phyloP scores from a whole-genome alignment of 805 yeast genomes.

The Yarrowia divulgata region DNA sequence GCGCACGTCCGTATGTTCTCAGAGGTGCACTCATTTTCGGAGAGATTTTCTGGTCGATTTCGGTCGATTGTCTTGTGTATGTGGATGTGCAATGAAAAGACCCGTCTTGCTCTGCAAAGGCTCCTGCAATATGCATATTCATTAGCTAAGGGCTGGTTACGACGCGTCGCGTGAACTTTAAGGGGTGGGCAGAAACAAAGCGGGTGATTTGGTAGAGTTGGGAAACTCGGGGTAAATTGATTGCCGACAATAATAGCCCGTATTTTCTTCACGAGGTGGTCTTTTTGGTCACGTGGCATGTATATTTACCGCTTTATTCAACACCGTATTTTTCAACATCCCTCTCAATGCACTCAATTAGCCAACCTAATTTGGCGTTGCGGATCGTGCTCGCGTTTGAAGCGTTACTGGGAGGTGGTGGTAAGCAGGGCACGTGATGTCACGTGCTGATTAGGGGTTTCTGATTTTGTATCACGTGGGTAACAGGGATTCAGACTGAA shows the following conservation, averaged over 20 bases:
- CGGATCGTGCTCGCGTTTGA: neutral
- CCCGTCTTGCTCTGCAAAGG: neutral
- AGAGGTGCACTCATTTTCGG: slow-evolving; percentile 11
- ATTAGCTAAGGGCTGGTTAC: slow-evolving; percentile 7
- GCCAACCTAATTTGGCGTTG: slow-evolving; percentile 4
- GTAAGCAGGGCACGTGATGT: neutral
- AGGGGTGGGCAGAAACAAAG: too few species aligned
- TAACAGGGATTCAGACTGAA: too few species aligned
- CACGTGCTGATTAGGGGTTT: too few species aligned
- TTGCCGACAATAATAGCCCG: too few species aligned
- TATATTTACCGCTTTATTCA: too few species aligned
- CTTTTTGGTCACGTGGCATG: too few species aligned
- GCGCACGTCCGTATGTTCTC: slow-evolving; percentile 9
- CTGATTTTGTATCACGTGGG: too few species aligned
- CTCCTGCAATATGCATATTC: slow-evolving; percentile 9
- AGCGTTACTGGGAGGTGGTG: neutral
- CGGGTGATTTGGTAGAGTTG: neutral
- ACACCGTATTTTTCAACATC: too few species aligned
- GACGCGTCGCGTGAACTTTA: slow-evolving; percentile 33
- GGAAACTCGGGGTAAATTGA: neutral
- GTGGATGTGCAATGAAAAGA: neutral
- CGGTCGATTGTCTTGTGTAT: neutral
- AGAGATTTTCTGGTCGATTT: neutral
- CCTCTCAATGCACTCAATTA: neutral
- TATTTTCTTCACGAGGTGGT: too few species aligned